These are phyloP conservation scores for Pseudozyma hubeiensis DNA, from an alignment of 1,284 basidiomycete genomes.

Conservation along the genomic window DNA sequence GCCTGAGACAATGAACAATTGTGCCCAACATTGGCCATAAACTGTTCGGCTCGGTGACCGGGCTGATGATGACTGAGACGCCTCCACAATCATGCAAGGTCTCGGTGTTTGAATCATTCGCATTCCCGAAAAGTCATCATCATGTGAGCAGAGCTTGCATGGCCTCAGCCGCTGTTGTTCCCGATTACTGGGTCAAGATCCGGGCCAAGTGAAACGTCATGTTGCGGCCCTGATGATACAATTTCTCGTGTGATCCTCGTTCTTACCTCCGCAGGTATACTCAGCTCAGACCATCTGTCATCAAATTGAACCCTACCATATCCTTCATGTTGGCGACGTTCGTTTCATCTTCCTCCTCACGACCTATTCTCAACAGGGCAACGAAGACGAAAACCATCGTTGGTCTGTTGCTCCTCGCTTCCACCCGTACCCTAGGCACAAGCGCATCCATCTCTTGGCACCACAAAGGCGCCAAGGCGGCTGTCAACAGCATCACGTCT, in stretches of 20 bases:
- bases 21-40: too few relatives aligned
- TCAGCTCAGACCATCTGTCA: too few relatives aligned
- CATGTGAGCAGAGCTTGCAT: too few relatives aligned
- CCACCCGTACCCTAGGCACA: neutral
- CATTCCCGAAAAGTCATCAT: too few relatives aligned
- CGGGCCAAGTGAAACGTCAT: neutral
- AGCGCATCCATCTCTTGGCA: constrained; percentile 11
- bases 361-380: neutral
- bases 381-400: neutral
- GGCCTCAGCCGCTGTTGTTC: too few relatives aligned
- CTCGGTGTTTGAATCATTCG: too few relatives aligned
- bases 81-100: too few relatives aligned
- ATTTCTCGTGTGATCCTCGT: neutral
- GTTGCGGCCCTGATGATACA: neutral
- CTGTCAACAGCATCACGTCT: constrained; percentile 17
- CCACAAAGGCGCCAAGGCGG: constrained; percentile 16
- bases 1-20: constrained; percentile 26
- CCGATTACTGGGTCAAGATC: too few relatives aligned
- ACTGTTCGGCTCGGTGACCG: too few relatives aligned
- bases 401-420: constrained; percentile 18
- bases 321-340: constrained; percentile 22
- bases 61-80: neutral
- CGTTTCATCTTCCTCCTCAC: neutral
- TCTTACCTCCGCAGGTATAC: neutral
- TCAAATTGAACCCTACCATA: neutral